Conservation (phyloP, 1,284 basidiomycete genomes). For the Pisolithus thermaeus region DNA sequence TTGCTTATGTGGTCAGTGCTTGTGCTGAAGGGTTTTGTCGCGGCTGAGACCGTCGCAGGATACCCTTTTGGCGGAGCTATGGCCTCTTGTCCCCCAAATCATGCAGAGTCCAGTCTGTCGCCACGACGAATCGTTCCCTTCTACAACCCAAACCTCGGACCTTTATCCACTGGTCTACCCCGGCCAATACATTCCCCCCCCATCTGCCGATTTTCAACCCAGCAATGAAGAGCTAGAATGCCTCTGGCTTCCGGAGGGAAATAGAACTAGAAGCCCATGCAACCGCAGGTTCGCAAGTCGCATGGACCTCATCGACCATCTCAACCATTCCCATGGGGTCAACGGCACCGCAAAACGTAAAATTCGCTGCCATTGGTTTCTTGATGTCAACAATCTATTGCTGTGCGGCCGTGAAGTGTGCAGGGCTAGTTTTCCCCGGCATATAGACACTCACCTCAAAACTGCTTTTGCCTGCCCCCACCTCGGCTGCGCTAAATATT, state of each 20-base stretch:
- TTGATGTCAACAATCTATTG: too few relatives aligned
- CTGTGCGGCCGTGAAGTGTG: background rate
- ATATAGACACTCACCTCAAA: background rate
- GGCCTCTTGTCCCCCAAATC: too few relatives aligned
- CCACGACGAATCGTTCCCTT: too few relatives aligned
- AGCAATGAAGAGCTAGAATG: background rate
- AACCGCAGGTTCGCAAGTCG: background rate
- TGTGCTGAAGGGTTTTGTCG: too few relatives aligned
- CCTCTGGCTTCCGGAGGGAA: background rate
- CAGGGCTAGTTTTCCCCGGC: background rate
- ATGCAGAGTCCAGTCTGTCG: too few relatives aligned
- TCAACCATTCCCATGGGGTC: background rate
- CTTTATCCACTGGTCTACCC: too few relatives aligned
- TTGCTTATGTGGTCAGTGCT: too few relatives aligned
- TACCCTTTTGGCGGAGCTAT: too few relatives aligned
- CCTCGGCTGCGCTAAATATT: background rate
- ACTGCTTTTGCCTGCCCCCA: background rate
- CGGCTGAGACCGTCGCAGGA: too few relatives aligned
- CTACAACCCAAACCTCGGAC: too few relatives aligned
- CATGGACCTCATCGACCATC: background rate
- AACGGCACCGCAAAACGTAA: background rate
- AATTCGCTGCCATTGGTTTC: background rate
- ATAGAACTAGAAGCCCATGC: background rate
- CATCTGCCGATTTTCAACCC: too few relatives aligned
- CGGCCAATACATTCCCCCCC: too few relatives aligned